These are phyloP conservation scores for Xylaria acuta DNA, from an alignment of 495 filamentous ascomycete genomes.

Conservation along the genomic window DNA sequence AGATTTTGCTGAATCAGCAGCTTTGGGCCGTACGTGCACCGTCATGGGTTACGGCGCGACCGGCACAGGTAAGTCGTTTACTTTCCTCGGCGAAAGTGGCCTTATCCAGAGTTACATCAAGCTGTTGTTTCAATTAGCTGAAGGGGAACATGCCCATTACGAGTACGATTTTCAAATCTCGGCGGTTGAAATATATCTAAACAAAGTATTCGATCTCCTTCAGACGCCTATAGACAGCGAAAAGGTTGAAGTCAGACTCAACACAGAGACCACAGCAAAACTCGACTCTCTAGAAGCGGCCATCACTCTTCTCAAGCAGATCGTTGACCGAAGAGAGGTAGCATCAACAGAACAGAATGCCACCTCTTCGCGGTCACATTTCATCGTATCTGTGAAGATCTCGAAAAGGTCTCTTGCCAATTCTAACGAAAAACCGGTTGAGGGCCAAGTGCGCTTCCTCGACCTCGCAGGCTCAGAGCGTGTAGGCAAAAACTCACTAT, in stretches of 20 bases:
- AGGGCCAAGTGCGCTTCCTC: conserved; percentile 89
- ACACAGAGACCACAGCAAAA: background rate
- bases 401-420: background rate
- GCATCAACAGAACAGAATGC: conserved; percentile 81
- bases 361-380: conserved; percentile 90
- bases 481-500: conserved; percentile 73
- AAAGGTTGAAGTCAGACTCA: conserved; percentile 39
- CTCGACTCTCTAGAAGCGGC: conserved; percentile 18
- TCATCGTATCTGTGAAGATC: conserved; percentile 88
- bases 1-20: conserved; percentile 87
- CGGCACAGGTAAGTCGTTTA: conserved; percentile 56
- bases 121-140: conserved; percentile 76
- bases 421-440: conserved; percentile 28
- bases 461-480: conserved; percentile 95
- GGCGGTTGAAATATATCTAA: conserved; percentile 96
- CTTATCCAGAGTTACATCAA: conserved; percentile 91
- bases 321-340: conserved; percentile 1
- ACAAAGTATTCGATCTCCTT: conserved; percentile 88
- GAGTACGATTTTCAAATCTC: conserved; percentile 85
- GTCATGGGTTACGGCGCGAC: conserved; percentile 58
- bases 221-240: conserved; percentile 65
- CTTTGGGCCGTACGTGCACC: conserved; percentile 91
- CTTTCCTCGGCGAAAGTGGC: conserved; percentile 68
- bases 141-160: conserved; percentile 57
- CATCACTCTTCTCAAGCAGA: conserved; percentile 14